Percentiles rank a stretch among this genome's conserved stretches.
Conservation (phyloP, 2,329 filamentous ascomycete species). For the Paracoccidioides lutzii region DNA sequence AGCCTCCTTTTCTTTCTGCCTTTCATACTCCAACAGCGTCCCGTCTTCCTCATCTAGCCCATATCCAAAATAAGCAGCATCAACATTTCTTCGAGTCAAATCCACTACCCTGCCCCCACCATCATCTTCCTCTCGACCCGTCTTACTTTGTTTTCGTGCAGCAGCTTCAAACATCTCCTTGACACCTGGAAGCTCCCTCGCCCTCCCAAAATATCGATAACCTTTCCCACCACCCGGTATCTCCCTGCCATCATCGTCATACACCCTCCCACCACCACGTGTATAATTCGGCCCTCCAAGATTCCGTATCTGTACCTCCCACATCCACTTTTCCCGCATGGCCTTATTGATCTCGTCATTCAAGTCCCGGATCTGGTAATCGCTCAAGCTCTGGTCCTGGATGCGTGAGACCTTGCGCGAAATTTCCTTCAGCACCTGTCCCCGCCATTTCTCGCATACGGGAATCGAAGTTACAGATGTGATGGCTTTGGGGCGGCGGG, state of each 20-base stretch:
- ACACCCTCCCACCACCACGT: conserved; percentile 56
- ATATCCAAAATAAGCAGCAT: conserved; percentile 93
- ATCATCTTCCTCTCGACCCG: conserved; percentile 55
- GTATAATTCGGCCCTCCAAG: conserved; percentile 97
- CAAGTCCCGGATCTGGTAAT: conserved; percentile 93
- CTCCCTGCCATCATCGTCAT: conserved; percentile 61
- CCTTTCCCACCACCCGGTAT: conserved; percentile 66
- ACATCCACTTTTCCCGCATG: conserved; percentile 98
- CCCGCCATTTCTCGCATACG: conserved; percentile 92
- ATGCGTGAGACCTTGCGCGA: conserved; percentile 93
- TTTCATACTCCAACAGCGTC: conserved; percentile 66
- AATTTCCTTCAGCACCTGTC: conserved; percentile 93
- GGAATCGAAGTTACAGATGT: conserved; percentile 75
- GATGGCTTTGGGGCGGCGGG: conserved; percentile 81
- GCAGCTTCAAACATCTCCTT: conserved; percentile 91
- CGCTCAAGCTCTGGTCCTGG: conserved; percentile 78
- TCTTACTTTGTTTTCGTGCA: conserved; percentile 48
- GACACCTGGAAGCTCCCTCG: conserved; percentile 79
- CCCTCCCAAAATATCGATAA: conserved; percentile 87
- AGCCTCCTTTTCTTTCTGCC: conserved; percentile 69
- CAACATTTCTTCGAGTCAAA: conserved; percentile 53
- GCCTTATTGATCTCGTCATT: conserved; percentile 99
- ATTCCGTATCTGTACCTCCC: conserved; percentile 93
- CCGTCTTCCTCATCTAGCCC: conserved; percentile 86
- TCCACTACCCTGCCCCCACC: conserved; percentile 26